Percentiles rank a stretch among this genome's conserved stretches.
These are phyloP conservation scores for Terana coerulea DNA, from an alignment of 768 basidiomycete genomes.

Conservation along the genomic window DNA sequence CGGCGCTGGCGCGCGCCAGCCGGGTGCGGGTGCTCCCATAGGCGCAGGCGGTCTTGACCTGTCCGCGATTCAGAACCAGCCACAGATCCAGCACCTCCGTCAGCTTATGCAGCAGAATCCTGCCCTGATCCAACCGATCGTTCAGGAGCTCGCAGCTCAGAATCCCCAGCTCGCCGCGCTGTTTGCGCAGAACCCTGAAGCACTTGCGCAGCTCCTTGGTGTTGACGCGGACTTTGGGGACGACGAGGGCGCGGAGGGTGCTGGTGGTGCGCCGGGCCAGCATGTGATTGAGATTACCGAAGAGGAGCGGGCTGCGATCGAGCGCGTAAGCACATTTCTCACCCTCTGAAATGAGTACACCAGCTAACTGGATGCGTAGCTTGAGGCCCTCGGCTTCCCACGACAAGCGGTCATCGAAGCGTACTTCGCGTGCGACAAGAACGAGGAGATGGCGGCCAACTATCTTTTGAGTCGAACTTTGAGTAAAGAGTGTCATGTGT, in stretches of 20 bases:
- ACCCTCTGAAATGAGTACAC: background rate
- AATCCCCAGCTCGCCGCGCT: slow-evolving; percentile 76
- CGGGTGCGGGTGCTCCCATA: slow-evolving; percentile 32
- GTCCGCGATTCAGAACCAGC: slow-evolving; percentile 51
- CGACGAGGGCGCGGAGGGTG: slow-evolving; percentile 12
- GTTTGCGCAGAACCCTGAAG: slow-evolving; percentile 60
- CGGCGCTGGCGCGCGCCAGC: slow-evolving; percentile 29
- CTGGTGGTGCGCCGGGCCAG: slow-evolving; percentile 39
- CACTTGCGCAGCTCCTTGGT: slow-evolving; percentile 30
- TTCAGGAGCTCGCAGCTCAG: slow-evolving; percentile 73
- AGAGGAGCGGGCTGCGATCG: slow-evolving; percentile 87
- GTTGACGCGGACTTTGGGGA: slow-evolving; percentile 37
- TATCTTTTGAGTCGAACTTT: slow-evolving; percentile 67
- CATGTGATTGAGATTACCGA: slow-evolving; percentile 74
- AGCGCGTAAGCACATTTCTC: slow-evolving; percentile 57
- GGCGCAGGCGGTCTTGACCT: slow-evolving; percentile 40
- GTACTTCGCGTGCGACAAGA: slow-evolving; percentile 93
- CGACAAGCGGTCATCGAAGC: slow-evolving; percentile 82
- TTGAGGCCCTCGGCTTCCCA: slow-evolving; percentile 85
- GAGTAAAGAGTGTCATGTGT: background rate
- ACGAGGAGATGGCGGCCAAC: slow-evolving; percentile 95
- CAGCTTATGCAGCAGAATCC: slow-evolving; percentile 76
- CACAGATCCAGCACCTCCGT: slow-evolving; percentile 70
- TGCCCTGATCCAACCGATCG: slow-evolving; percentile 65
- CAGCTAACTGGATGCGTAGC: slow-evolving; percentile 37